phyloP scores from a whole-genome alignment of 176 grass and related monocot species.

The Aegilops umbellulata region DNA sequence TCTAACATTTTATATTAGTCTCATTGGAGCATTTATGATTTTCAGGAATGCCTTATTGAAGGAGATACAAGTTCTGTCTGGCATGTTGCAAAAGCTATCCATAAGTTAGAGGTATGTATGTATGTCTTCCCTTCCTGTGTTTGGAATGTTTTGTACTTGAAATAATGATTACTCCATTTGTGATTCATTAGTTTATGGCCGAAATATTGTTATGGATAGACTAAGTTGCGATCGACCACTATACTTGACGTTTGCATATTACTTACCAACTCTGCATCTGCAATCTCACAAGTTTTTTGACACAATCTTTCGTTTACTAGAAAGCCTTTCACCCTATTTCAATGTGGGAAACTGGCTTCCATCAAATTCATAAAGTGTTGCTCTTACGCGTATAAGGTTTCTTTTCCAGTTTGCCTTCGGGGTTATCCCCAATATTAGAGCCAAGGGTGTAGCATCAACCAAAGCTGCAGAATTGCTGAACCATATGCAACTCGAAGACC shows the following conservation, averaged over 20 bases:
- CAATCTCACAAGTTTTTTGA: neutral
- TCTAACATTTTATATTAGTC: slow-evolving; percentile 12
- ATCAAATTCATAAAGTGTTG: slow-evolving; percentile 2
- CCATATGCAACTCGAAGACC: slow-evolving; percentile 86
- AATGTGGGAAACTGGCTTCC: neutral
- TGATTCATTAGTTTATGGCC: neutral
- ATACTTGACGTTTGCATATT: slow-evolving; percentile 3
- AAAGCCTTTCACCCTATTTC: neutral
- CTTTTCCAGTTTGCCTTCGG: slow-evolving; percentile 89
- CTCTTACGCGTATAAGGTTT: neutral
- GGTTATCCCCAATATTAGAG: slow-evolving; percentile 82
- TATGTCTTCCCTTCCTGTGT: neutral
- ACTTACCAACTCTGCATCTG: slow-evolving; percentile 6
- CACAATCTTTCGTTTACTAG: neutral
- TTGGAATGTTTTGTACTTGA: neutral
- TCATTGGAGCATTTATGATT: slow-evolving; percentile 26
- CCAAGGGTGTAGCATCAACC: slow-evolving; percentile 79
- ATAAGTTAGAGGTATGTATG: slow-evolving; percentile 79
- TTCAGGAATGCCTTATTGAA: slow-evolving; percentile 78
- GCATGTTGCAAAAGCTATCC: slow-evolving; percentile 96
- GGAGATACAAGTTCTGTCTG: slow-evolving; percentile 97
- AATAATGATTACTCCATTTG: neutral
- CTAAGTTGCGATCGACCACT: neutral
- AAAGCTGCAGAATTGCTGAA: slow-evolving; percentile 91
- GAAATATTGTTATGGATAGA: neutral